These are phyloP conservation scores for Streptanthus diversifolius DNA, from an alignment of 345 rosid genomes.

Conservation along the genomic window DNA sequence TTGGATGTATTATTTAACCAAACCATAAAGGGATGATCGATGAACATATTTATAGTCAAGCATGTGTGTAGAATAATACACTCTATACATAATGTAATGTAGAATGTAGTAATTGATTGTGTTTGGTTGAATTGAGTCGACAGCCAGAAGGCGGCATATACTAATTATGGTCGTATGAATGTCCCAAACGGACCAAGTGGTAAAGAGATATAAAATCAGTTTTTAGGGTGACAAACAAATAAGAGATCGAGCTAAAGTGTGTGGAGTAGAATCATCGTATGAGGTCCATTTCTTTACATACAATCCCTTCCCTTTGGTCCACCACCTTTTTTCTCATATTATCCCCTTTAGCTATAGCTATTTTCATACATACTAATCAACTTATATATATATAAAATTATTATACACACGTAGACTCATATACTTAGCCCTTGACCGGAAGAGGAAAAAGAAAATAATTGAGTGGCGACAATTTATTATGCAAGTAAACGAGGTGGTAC, in stretches of 20 bases:
- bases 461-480: background rate
- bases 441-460: background rate
- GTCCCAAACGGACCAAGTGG: constrained; percentile 12
- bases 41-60: background rate
- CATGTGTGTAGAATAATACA: background rate
- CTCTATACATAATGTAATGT: background rate
- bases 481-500: constrained; percentile 41
- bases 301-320: constrained; percentile 39
- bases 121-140: constrained; percentile 12
- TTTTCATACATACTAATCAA: background rate
- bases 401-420: background rate
- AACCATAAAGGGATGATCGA: background rate
- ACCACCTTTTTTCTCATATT: constrained; percentile 30
- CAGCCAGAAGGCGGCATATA: constrained; percentile 21
- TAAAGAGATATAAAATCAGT: constrained; percentile 17
- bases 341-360: constrained; percentile 3
- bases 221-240: constrained; percentile 4
- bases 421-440: background rate
- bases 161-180: background rate
- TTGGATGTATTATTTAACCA: background rate
- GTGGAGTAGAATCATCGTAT: constrained; percentile 52
- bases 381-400: background rate
- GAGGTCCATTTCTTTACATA: constrained; percentile 32
- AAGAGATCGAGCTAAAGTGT: constrained; percentile 23
- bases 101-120: background rate